phyloP scores from a whole-genome alignment of 371 early-diverging fungal genomes.

The Paraphysoderma sedebokerense region DNA sequence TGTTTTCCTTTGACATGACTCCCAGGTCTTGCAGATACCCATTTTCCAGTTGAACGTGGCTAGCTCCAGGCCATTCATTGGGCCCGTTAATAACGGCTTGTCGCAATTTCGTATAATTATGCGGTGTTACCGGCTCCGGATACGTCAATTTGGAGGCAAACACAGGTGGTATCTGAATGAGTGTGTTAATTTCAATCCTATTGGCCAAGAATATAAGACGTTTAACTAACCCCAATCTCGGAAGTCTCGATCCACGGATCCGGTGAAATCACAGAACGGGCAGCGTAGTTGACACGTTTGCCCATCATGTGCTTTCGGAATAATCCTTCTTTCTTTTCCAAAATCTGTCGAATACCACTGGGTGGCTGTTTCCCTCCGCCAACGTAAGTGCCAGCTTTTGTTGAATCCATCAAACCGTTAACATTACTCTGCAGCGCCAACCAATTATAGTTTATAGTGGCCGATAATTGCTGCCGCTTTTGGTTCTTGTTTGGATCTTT shows the following conservation, averaged over 20 bases:
- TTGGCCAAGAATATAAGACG: not conserved
- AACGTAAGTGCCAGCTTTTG: conserved; percentile 46
- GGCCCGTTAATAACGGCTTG: conserved; percentile 97
- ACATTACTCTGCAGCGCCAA: conserved; percentile 74
- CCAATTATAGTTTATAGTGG: conserved; percentile 38
- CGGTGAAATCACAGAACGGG: conserved; percentile 98
- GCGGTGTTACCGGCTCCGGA: conserved; percentile 94
- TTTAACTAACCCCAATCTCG: conserved; percentile 93
- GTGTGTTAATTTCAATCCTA: not conserved
- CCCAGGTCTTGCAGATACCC: conserved; percentile 68
- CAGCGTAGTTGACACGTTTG: conserved; percentile 99
- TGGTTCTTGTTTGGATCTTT: no score
- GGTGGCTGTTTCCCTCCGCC: conserved; percentile 38
- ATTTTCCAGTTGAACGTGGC: conserved; percentile 83
- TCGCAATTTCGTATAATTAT: conserved; percentile 82
- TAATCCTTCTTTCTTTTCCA: conserved; percentile 99
- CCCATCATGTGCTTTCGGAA: conserved; percentile 99
- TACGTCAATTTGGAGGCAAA: conserved; percentile 96
- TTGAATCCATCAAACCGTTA: conserved; percentile 82
- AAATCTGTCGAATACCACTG: conserved; percentile 51
- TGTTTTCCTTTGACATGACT: conserved; percentile 62
- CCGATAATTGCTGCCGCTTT: no score
- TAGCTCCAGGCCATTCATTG: conserved; percentile 96
- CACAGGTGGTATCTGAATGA: conserved; percentile 75
- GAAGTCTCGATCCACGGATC: conserved; percentile 97